A percentile compares a stretch with the other conserved stretches of the same genome.
phyloP scores from a whole-genome alignment of 2,329 filamentous ascomycete species.

The Nigrograna mackinnonii region DNA sequence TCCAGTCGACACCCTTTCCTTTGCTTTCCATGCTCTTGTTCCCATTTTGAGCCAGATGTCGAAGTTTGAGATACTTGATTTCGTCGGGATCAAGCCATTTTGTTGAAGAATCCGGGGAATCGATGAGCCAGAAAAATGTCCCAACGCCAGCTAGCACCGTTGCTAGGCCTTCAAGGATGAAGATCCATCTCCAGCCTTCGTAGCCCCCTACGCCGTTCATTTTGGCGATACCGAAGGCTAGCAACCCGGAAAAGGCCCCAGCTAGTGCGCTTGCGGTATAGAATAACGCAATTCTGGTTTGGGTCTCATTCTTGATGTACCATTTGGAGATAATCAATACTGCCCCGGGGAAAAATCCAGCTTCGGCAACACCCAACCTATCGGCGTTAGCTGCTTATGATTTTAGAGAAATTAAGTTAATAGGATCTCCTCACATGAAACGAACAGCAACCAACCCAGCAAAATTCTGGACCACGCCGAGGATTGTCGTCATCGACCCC shows the following conservation, averaged over 20 bases:
- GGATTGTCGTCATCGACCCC: constrained; percentile 69
- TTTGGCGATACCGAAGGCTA: constrained; percentile 60
- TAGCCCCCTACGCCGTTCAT: constrained; percentile 58
- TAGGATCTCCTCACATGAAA: no score
- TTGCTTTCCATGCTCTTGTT: constrained; percentile 11
- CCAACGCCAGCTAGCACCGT: constrained; percentile 42
- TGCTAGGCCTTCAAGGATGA: constrained; percentile 33
- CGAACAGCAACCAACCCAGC: constrained; percentile 49
- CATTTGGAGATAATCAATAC: no score
- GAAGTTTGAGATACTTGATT: constrained; percentile 47
- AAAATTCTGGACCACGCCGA: constrained; percentile 61
- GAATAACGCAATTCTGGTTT: constrained; percentile 46
- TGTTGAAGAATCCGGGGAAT: constrained; percentile 45
- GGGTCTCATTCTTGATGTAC: constrained; percentile 38
- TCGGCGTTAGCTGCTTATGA: no score
- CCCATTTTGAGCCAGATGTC: not conserved
- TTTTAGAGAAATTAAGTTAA: no score
- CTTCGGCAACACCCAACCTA: constrained; percentile 72
- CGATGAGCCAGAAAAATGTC: constrained; percentile 56
- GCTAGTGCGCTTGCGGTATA: constrained; percentile 46
- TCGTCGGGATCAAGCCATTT: constrained; percentile 31
- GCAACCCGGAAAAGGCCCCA: constrained; percentile 46
- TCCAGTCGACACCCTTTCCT: constrained; percentile 20
- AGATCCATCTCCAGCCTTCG: constrained; percentile 39
- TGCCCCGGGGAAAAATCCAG: constrained; percentile 67